Conservation (phyloP, 495 filamentous ascomycete species). For the Annulohypoxylon bovei region DNA sequence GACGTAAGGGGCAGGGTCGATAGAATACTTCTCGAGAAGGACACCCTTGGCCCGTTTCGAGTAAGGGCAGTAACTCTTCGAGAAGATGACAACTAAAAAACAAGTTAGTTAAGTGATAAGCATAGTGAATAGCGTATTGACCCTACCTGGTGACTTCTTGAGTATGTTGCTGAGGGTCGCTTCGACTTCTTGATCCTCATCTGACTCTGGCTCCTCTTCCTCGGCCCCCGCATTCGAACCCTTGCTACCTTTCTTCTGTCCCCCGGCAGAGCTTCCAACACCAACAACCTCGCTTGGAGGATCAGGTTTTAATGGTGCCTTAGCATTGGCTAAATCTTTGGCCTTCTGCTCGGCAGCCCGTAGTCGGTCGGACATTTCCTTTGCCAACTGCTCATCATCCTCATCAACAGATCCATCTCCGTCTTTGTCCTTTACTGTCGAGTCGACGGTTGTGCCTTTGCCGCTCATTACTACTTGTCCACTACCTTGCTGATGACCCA, state of each 20-base stretch:
- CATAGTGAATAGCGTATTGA: background rate
- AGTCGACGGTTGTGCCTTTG: slow-evolving; percentile 42
- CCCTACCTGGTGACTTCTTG: slow-evolving; percentile 81
- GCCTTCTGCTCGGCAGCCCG: slow-evolving; percentile 64
- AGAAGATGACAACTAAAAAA: slow-evolving; percentile 90
- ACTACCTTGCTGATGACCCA: slow-evolving; percentile 49
- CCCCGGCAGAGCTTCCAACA: slow-evolving; percentile 68
- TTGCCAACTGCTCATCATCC: slow-evolving; percentile 53
- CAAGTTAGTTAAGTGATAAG: slow-evolving; percentile 24
- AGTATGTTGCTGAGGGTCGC: slow-evolving; percentile 76
- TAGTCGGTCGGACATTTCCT: slow-evolving; percentile 56
- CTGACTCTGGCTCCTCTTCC: slow-evolving; percentile 58
- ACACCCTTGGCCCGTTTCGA: slow-evolving; percentile 85
- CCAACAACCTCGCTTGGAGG: slow-evolving; percentile 56
- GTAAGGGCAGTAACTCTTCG: slow-evolving; percentile 89
- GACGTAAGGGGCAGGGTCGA: slow-evolving; percentile 82
- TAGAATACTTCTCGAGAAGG: slow-evolving; percentile 81
- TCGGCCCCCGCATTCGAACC: slow-evolving; percentile 44
- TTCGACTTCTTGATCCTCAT: slow-evolving; percentile 67
- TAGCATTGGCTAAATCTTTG: slow-evolving; percentile 63
- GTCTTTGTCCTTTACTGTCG: slow-evolving; percentile 51
- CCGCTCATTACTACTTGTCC: slow-evolving; percentile 49
- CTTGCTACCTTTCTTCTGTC: slow-evolving; percentile 63
- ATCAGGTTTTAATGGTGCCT: slow-evolving; percentile 65
- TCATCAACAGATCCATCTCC: slow-evolving; percentile 58